Evolutionary conservation across 495 filamentous ascomycete genomes (phyloP).

Genomic region (Baudoinia panamericana): DNA sequence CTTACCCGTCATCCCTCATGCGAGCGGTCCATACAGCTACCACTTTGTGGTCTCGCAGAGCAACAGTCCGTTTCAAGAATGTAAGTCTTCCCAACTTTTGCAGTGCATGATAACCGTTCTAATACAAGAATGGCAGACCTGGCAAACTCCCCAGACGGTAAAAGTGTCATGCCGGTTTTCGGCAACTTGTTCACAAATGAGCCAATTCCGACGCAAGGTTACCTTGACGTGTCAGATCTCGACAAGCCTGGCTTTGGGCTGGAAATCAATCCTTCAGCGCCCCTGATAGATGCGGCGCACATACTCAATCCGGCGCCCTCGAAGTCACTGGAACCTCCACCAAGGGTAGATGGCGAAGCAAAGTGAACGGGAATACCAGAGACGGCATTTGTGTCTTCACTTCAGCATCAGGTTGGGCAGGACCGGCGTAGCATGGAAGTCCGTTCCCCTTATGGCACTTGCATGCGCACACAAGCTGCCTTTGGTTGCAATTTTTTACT

Average conservation of each 20-base stretch:
- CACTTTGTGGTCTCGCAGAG: slow-evolving; percentile 85
- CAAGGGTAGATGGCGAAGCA: slow-evolving; percentile 1
- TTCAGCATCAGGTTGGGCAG: no score
- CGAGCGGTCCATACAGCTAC: slow-evolving; percentile 84
- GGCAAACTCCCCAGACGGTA: slow-evolving; percentile 79
- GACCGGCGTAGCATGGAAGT: no score
- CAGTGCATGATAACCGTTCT: no score
- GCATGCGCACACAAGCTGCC: no score
- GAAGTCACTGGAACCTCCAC: slow-evolving; percentile 35
- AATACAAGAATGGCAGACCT: no score
- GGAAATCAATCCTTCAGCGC: slow-evolving; percentile 67
- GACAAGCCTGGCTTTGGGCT: slow-evolving; percentile 88
- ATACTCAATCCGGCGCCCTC: slow-evolving; percentile 62
- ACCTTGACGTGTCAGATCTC: slow-evolving; percentile 59
- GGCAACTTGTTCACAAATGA: slow-evolving; percentile 84
- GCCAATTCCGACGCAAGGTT: slow-evolving; percentile 73
- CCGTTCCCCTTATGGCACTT: no score
- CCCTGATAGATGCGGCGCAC: slow-evolving; percentile 57
- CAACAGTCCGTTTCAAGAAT: slow-evolving; percentile 89
- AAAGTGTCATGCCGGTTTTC: slow-evolving; percentile 78
- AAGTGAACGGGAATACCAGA: not conserved
- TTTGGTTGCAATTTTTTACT: no score
- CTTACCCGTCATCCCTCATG: slow-evolving; percentile 86
- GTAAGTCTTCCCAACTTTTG: no score
- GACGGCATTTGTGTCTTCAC: not conserved